phyloP scores from a whole-genome alignment of 257 asterid species.

The Penstemon davidsonii region DNA sequence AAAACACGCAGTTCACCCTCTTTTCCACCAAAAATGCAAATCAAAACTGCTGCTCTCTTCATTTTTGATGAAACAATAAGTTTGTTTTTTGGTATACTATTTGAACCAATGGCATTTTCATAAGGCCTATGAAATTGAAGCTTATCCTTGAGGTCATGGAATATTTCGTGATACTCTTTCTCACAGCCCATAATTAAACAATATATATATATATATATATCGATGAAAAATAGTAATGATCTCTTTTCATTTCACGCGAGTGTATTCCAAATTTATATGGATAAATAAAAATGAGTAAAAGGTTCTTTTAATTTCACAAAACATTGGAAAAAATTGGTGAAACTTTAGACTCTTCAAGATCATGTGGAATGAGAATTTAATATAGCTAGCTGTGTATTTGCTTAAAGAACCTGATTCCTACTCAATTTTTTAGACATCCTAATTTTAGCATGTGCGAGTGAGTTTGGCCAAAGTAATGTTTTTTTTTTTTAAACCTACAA shows the following conservation, averaged over 20 bases:
- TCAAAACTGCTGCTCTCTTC: constrained; percentile 59
- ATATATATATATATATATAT: too few species aligned
- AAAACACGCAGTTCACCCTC: constrained; percentile 53
- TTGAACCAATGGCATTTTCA: too few species aligned
- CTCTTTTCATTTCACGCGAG: neutral
- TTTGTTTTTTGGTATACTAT: neutral
- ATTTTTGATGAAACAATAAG: constrained; percentile 28
- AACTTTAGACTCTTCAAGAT: too few species aligned
- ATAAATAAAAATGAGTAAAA: neutral
- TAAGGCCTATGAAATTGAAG: constrained; percentile 3
- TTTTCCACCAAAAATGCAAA: constrained; percentile 51
- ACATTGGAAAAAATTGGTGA: neutral
- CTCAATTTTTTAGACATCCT: too few species aligned
- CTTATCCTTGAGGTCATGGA: constrained; percentile 15
- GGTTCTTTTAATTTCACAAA: neutral
- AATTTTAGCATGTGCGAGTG: too few species aligned
- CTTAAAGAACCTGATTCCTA: neutral
- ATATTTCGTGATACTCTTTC: constrained; percentile 16
- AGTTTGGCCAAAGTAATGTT: too few species aligned
- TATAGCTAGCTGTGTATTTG: neutral
- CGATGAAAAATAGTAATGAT: neutral
- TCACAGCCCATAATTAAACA: constrained; percentile 23
- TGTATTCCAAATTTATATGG: constrained; percentile 19
- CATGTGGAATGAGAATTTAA: too few species aligned
- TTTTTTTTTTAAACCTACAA: too few species aligned